These are phyloP conservation scores for Herpotrichia juniperi DNA, from an alignment of 2,329 filamentous ascomycete species.

Conservation along the genomic window DNA sequence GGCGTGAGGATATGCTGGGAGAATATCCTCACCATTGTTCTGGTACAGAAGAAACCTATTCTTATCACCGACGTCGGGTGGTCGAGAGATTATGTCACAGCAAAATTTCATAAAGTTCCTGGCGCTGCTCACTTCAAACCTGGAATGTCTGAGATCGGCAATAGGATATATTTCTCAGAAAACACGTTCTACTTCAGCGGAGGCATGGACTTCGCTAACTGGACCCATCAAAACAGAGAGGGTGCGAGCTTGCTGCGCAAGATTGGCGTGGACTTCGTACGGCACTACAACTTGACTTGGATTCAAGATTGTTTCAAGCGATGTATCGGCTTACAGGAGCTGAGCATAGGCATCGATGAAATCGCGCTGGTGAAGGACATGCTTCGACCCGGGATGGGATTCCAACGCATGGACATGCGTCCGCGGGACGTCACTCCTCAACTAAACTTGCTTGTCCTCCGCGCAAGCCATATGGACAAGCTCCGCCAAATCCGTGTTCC, in stretches of 20 bases:
- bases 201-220: neutral
- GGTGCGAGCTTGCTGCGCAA: neutral
- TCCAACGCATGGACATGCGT: constrained; percentile 1
- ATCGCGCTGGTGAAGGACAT: constrained; percentile 2
- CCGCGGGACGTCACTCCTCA: constrained; percentile 12
- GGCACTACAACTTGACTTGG: neutral
- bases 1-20: neutral
- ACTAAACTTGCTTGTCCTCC: constrained; percentile 13
- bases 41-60: neutral
- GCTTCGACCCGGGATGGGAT: neutral
- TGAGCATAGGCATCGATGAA: constrained; percentile 32
- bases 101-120: neutral
- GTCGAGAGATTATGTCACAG: neutral
- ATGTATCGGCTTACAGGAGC: constrained; percentile 17
- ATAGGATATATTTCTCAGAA: neutral
- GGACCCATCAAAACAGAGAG: neutral
- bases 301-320: neutral
- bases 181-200: constrained; percentile 6
- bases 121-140: neutral
- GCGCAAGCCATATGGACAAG: constrained; percentile 18
- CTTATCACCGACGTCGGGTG: neutral
- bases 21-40: neutral
- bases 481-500: constrained; percentile 19
- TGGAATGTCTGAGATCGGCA: neutral
- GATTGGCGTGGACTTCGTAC: neutral